A percentile compares a stretch with the other conserved stretches of the same genome.
phyloP scores from a whole-genome alignment of 768 basidiomycete genomes.

The Mycena galopus region DNA sequence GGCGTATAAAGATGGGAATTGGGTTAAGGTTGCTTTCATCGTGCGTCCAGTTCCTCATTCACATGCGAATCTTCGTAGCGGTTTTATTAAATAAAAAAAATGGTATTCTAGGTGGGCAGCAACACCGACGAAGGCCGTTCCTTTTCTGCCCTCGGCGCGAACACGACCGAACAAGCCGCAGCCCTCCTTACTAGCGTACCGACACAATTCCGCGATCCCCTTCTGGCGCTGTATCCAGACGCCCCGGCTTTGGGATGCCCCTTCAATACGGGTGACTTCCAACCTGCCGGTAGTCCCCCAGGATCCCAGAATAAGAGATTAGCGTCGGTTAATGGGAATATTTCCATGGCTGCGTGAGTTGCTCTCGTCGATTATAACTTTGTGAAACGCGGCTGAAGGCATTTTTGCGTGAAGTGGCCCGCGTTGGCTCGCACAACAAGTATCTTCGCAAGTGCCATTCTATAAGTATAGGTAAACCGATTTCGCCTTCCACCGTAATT shows the following conservation, averaged over 20 bases:
- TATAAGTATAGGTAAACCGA: slow-evolving; percentile 25
- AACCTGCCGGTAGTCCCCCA: no score
- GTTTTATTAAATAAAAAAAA: no score
- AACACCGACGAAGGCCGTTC: slow-evolving; percentile 30
- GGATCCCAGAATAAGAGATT: slow-evolving; percentile 28
- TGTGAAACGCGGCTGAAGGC: no score
- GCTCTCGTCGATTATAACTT: no score
- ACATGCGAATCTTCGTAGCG: no score
- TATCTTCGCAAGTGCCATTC: slow-evolving; percentile 30
- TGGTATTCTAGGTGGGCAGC: no score
- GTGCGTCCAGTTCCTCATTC: no score
- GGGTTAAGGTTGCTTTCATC: slow-evolving; percentile 27
- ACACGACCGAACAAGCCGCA: slow-evolving; percentile 26
- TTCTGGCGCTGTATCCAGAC: slow-evolving; percentile 32
- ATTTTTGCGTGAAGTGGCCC: slow-evolving; percentile 16
- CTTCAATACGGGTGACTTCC: slow-evolving; percentile 32
- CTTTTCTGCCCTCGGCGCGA: slow-evolving; percentile 8
- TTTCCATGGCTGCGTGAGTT: slow-evolving; percentile 25
- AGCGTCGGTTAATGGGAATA: slow-evolving; percentile 20
- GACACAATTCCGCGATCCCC: background rate
- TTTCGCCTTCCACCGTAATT: no score
- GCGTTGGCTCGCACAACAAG: slow-evolving; percentile 26
- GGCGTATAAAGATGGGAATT: slow-evolving; percentile 27
- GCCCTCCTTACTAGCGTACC: slow-evolving; percentile 16
- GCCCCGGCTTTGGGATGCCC: slow-evolving; percentile 33